Evolutionary conservation across 2,329 filamentous ascomycete species (phyloP).

Genomic region (Huntiella savannae): DNA sequence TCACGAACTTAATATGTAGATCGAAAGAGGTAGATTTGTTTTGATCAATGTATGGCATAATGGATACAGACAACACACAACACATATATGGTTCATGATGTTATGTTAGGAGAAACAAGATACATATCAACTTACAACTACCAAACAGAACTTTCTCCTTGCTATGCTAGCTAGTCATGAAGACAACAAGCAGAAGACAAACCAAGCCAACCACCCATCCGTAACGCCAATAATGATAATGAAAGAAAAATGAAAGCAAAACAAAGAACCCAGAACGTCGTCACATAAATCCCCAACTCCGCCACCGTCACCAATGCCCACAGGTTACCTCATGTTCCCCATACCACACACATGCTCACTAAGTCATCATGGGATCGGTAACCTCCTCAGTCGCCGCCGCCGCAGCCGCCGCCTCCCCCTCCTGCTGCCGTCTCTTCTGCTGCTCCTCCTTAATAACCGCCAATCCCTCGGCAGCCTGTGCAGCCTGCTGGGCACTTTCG

Average conservation of each 20-base stretch:
- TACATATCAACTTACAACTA: too few species aligned
- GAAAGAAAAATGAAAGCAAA: neutral
- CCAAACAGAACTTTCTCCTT: too few species aligned
- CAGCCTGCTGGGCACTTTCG: neutral
- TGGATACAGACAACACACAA: neutral
- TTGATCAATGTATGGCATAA: neutral
- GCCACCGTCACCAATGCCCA: neutral
- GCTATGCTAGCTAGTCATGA: neutral
- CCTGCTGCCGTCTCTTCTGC: conserved; percentile 19
- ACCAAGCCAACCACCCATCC: neutral
- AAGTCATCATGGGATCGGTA: conserved; percentile 3
- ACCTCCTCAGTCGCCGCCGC: neutral
- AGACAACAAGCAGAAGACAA: neutral
- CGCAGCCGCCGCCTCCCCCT: conserved; percentile 26
- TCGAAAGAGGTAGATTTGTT: neutral
- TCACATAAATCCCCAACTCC: neutral
- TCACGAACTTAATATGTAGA: neutral
- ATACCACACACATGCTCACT: neutral
- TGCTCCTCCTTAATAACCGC: conserved; percentile 8
- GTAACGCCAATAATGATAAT: neutral
- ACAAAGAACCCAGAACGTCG: neutral
- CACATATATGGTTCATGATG: too few species aligned
- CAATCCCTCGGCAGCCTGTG: neutral
- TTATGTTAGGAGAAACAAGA: too few species aligned
- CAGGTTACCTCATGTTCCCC: neutral